Conservation (phyloP, 192 early-diverging fungal genomes). For the Backusella psychrophila region DNA sequence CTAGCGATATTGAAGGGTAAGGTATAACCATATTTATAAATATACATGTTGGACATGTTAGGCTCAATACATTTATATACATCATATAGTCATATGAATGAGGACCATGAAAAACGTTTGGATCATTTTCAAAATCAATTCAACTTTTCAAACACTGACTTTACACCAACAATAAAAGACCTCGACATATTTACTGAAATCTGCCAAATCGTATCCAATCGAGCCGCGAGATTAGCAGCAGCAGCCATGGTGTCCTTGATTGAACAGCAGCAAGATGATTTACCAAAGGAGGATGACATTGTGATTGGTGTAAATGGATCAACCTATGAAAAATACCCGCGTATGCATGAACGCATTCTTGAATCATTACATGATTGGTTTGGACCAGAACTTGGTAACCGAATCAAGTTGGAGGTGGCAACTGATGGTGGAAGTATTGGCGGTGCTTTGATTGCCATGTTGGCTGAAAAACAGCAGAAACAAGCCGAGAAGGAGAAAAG, state of each 20-base stretch:
- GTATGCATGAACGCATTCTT: slow-evolving; percentile 76
- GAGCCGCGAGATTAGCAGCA: slow-evolving; percentile 79
- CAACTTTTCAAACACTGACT: slow-evolving; percentile 22
- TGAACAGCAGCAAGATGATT: slow-evolving; percentile 25
- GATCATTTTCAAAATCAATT: slow-evolving; percentile 1
- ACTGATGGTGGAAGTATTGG: slow-evolving; percentile 80
- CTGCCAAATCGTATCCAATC: slow-evolving; percentile 73
- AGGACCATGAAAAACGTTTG: slow-evolving; percentile 46
- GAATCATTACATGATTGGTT: slow-evolving; percentile 70
- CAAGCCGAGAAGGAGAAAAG: slow-evolving; percentile 5
- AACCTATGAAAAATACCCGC: slow-evolving; percentile 86
- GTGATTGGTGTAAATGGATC: slow-evolving; percentile 91
- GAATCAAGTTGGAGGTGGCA: slow-evolving; percentile 63
- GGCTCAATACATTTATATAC: not conserved
- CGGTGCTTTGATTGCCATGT: slow-evolving; percentile 70
- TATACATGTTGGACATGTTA: slow-evolving; percentile 25
- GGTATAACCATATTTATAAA: slow-evolving; percentile 20
- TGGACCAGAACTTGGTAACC: slow-evolving; percentile 67
- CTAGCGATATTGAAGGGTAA: slow-evolving; percentile 44
- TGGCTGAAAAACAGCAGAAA: slow-evolving; percentile 15
- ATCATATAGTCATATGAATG: slow-evolving; percentile 55
- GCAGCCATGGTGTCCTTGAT: slow-evolving; percentile 60
- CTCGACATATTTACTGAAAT: slow-evolving; percentile 65
- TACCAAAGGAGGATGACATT: slow-evolving; percentile 36
- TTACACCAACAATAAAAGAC: slow-evolving; percentile 56